Conservation (phyloP, 139 green algal genomes). For the Coelastrella sp. region DNA sequence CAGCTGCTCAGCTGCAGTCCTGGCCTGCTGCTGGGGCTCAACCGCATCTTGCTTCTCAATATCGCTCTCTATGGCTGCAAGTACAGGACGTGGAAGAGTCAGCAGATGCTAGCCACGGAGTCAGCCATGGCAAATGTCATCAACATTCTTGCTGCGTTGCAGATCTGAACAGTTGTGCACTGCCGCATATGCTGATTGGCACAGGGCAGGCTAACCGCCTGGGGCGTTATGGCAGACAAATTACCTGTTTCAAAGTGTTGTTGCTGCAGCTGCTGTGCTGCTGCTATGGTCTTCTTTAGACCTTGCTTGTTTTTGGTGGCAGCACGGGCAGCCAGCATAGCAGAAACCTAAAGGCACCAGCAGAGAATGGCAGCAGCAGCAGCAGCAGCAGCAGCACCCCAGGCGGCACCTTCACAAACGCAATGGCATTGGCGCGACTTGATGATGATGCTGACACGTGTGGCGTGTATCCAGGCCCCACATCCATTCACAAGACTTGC, state of each 20-base stretch:
- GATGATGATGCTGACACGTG: too few relatives aligned
- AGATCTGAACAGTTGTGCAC: too few relatives aligned
- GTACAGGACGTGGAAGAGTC: not conserved
- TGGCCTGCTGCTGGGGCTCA: not conserved
- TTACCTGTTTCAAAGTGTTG: conserved; percentile 76
- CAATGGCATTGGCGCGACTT: too few relatives aligned
- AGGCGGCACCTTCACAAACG: not conserved
- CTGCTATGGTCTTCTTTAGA: conserved; percentile 5
- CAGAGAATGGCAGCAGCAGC: not conserved
- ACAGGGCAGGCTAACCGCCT: not conserved
- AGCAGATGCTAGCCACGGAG: too few relatives aligned
- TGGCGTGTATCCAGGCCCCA: too few relatives aligned
- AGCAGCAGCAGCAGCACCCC: not conserved
- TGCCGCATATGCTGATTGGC: not conserved
- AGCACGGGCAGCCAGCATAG: conserved; percentile 11
- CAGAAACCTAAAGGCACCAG: not conserved
- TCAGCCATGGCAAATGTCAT: too few relatives aligned
- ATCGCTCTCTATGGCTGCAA: not conserved
- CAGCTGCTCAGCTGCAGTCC: not conserved
- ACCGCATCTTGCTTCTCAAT: not conserved
- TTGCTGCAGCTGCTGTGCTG: not conserved
- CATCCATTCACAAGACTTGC: too few relatives aligned
- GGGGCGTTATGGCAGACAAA: not conserved
- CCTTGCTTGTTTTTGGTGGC: not conserved
- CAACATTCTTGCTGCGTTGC: too few relatives aligned